Conservation (phyloP, 495 filamentous ascomycete genomes). For the Penicillium simplicissimum region DNA sequence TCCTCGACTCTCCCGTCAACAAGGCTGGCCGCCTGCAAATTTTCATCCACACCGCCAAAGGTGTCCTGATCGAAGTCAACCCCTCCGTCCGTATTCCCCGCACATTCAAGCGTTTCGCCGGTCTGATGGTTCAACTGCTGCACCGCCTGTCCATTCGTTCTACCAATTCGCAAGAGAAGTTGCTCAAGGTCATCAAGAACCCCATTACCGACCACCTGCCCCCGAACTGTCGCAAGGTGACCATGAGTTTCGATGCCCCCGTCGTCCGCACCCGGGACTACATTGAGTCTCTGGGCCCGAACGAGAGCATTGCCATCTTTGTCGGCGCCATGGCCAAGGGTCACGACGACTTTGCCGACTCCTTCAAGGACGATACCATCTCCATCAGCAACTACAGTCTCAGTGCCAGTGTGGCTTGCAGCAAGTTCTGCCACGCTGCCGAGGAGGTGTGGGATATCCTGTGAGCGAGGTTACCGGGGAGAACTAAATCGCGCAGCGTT, state of each 20-base stretch:
- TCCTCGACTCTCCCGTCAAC: conserved; percentile 97
- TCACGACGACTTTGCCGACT: conserved; percentile 90
- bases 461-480: conserved; percentile 37
- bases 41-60: conserved; percentile 96
- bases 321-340: conserved; percentile 99
- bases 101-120: conserved; percentile 98
- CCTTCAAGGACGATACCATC: conserved; percentile 93
- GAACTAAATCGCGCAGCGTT: conserved; percentile 15
- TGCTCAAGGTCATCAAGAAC: conserved; percentile 95
- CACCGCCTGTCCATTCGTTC: conserved; percentile 95
- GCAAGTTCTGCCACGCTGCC: conserved; percentile 98
- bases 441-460: conserved; percentile 96
- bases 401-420: conserved; percentile 95
- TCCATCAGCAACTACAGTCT: conserved; percentile 97
- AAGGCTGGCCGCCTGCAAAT: conserved; percentile 97
- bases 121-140: conserved; percentile 97
- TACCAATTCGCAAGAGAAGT: conserved; percentile 93
- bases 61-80: conserved; percentile 95
- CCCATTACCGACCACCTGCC: conserved; percentile 96
- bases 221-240: conserved; percentile 96
- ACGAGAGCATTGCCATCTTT: conserved; percentile 95
- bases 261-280: conserved; percentile 89
- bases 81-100: conserved; percentile 94
- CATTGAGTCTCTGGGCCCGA: conserved; percentile 69
- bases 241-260: conserved; percentile 85